Percentiles rank a stretch among this genome's conserved stretches.
These are phyloP conservation scores for Aureobasidium melanogenum DNA, from an alignment of 2,329 filamentous ascomycete genomes.

Conservation along the genomic window DNA sequence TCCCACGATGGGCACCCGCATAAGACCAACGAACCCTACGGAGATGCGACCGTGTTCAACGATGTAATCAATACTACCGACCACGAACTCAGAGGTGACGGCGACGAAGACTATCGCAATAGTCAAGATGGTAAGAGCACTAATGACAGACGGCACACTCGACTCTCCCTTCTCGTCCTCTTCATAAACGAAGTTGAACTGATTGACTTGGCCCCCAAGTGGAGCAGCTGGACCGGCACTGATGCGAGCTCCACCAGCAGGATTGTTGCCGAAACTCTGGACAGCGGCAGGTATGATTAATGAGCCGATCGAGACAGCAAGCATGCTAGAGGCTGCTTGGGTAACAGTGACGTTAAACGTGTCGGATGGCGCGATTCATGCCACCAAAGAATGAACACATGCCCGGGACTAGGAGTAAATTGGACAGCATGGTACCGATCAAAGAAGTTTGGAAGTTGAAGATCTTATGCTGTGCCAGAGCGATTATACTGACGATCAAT, in stretches of 20 bases:
- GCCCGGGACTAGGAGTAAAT: slow-evolving; percentile 77
- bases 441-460: slow-evolving; percentile 87
- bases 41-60: slow-evolving; percentile 40
- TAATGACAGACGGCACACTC: slow-evolving; percentile 62
- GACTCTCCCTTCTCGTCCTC: slow-evolving; percentile 54
- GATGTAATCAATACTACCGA: slow-evolving; percentile 49
- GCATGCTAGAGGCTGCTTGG: slow-evolving; percentile 74
- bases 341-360: slow-evolving; percentile 89
- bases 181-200: slow-evolving; percentile 35
- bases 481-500: slow-evolving; percentile 65
- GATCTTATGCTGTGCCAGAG: slow-evolving; percentile 63
- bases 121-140: slow-evolving; percentile 63
- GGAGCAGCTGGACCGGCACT: slow-evolving; percentile 43
- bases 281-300: slow-evolving; percentile 90
- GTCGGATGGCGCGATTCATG: slow-evolving; percentile 67
- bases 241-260: slow-evolving; percentile 34
- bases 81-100: slow-evolving; percentile 62
- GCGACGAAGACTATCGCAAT: slow-evolving; percentile 72
- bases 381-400: slow-evolving; percentile 91
- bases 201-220: slow-evolving; percentile 41
- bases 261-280: slow-evolving; percentile 41
- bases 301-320: slow-evolving; percentile 69
- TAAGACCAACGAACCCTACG: slow-evolving; percentile 54
- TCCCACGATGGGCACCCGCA: slow-evolving; percentile 56
- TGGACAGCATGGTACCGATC: slow-evolving; percentile 85